Evolutionary conservation across 2,329 filamentous ascomycete species (phyloP), one percentile per base, ranked within the genome.

Genomic region (Atkinsonella hypoxylon): DNA sequence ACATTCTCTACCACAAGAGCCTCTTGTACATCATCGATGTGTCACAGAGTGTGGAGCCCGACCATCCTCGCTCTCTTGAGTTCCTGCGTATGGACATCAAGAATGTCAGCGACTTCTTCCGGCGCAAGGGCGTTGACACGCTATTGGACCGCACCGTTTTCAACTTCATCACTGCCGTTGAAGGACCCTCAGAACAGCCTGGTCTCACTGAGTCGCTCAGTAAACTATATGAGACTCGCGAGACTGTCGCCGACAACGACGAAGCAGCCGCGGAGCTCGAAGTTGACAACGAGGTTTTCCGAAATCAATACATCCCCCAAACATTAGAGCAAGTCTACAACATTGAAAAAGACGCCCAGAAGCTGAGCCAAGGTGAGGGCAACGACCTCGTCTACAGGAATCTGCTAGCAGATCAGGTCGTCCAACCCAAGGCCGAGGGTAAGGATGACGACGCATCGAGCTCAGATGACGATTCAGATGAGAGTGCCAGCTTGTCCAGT

Each of bases 51-150:
- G 93, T 98, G 18, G 94, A 97, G 71, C 90, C 94, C 58, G 91
- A 97, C 59, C 93, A 98, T 66, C 93, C 93, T 0, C 80, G 88
- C 52, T 91, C 87, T 2, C 76, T 95, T 31, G 91, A 97, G 64
- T 98, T 98, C 64, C 69, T 98, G 59, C 83, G 93, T 34, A 97
- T 96, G 90, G 93, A 98, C 64, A 89, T 98, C 68, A 97, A 96
- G 75, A 98, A 98, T 63, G 82, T 95, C 1, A 85, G 82, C 20
- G 89, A 95, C 66, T 98, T 95, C 70, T 98, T 97, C 79, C 76
- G 82, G 31, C 79, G 87, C 18, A 85, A 95, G 65, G 85, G 85
- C 40, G 89, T 97, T 2, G 82, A 94, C 54, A 85, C 81, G 0
- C 74, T 98, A 3, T 71, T 83, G 1, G 91, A 97, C 66, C 81